phyloP scores from a whole-genome alignment of 495 filamentous ascomycete species.

The Polyplosphaeria fusca region DNA sequence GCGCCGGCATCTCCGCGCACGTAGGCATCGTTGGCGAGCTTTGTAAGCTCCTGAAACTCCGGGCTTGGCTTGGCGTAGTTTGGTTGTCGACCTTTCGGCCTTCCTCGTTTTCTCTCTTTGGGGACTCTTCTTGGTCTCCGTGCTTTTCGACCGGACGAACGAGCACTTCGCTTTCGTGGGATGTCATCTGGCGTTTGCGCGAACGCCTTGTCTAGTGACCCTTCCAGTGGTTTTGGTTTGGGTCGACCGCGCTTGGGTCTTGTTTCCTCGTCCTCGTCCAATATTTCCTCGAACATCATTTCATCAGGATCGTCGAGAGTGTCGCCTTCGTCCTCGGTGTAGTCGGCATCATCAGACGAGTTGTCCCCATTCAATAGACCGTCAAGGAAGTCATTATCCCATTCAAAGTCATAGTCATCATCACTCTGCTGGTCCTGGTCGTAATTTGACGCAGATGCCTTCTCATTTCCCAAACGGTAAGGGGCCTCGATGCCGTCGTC shows the following conservation, averaged over 20 bases:
- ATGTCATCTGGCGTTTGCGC: too few species aligned
- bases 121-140: neutral
- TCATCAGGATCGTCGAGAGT: constrained; percentile 17
- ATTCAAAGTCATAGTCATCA: constrained; percentile 14
- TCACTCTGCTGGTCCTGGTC: constrained; percentile 11
- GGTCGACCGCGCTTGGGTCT: constrained; percentile 6
- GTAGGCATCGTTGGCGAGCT: constrained; percentile 67
- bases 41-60: constrained; percentile 70
- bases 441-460: neutral
- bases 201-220: too few species aligned
- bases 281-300: constrained; percentile 8
- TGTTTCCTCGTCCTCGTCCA: constrained; percentile 12
- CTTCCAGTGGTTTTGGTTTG: neutral
- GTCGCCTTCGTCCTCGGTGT: constrained; percentile 4
- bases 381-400: constrained; percentile 3
- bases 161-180: neutral
- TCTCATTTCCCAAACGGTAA: neutral
- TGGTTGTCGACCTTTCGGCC: constrained; percentile 47
- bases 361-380: constrained; percentile 10
- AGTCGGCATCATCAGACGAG: constrained; percentile 9
- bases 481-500: constrained; percentile 5
- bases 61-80: constrained; percentile 67
- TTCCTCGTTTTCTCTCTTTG: constrained; percentile 2
- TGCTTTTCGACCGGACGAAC: neutral
- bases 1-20: constrained; percentile 58